phyloP scores from a whole-genome alignment of 164 flowering plant genomes.

The Houttuynia cordata region DNA sequence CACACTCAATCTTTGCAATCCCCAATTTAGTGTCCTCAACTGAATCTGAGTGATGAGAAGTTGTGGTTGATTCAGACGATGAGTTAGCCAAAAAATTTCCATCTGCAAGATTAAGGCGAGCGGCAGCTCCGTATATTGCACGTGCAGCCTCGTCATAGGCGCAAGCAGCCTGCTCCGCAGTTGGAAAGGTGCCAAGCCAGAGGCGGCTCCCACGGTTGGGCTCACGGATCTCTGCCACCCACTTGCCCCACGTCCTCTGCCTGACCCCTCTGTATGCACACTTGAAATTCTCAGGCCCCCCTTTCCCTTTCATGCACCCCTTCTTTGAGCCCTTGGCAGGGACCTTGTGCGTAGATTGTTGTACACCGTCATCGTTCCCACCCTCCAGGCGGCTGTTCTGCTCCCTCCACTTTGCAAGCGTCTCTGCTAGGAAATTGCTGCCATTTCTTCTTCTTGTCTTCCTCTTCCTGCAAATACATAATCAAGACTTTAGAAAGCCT shows the following conservation, averaged over 20 bases:
- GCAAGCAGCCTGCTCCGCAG: conserved; percentile 42
- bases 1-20: not conserved
- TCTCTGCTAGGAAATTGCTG: conserved; percentile 31
- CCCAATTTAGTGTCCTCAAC: not conserved
- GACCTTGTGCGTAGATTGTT: conserved; percentile 15
- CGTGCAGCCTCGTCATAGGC: conserved; percentile 56
- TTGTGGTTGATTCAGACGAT: not conserved
- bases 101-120: conserved; percentile 38
- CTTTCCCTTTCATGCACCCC: conserved; percentile 88
- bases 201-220: conserved; percentile 49
- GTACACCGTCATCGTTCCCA: conserved; percentile 9
- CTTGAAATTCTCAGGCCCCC: conserved; percentile 56
- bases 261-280: conserved; percentile 73
- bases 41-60: not conserved
- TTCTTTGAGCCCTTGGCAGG: conserved; percentile 81
- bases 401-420: conserved; percentile 52
- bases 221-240: conserved; percentile 77
- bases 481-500: not conserved
- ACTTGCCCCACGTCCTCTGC: conserved; percentile 87
- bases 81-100: not conserved
- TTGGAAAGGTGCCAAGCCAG: conserved; percentile 52
- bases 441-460: conserved; percentile 13
- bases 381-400: conserved; percentile 26
- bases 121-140: conserved; percentile 46
- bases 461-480: not conserved